phyloP scores from a whole-genome alignment of 106 monocot genomes.

The Posidonia australis region DNA sequence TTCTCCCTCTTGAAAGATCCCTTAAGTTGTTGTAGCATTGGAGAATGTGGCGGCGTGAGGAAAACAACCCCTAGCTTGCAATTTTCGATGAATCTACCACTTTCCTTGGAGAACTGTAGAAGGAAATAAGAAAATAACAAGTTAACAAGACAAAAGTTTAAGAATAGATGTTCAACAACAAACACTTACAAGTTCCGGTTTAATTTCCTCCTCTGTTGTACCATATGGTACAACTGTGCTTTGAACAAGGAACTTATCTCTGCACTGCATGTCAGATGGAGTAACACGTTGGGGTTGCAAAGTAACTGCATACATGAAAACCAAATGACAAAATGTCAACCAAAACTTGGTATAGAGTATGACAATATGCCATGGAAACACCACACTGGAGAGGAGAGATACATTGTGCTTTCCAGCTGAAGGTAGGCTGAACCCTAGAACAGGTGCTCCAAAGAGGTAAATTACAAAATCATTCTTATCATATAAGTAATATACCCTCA shows the following conservation, averaged over 20 bases:
- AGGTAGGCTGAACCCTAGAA: no score
- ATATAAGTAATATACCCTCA: no score
- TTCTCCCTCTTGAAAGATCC: conserved; percentile 34
- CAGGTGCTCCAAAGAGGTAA: no score
- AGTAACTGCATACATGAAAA: conserved; percentile 37
- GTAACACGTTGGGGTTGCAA: conserved; percentile 68
- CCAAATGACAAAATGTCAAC: neutral
- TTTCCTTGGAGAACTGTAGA: conserved; percentile 76
- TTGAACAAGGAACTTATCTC: conserved; percentile 91
- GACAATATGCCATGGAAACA: no score
- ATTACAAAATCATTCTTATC: no score
- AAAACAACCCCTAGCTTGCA: conserved; percentile 70
- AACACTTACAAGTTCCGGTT: conserved; percentile 47
- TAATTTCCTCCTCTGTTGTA: conserved; percentile 61
- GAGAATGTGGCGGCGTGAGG: conserved; percentile 57
- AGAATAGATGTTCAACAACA: neutral
- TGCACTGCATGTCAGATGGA: conserved; percentile 81
- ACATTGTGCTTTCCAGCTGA: no score
- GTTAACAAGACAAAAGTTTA: neutral
- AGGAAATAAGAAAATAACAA: conserved; percentile 1
- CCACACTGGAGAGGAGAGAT: no score
- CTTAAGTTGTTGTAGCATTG: conserved; percentile 38
- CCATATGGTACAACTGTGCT: conserved; percentile 68
- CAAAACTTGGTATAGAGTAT: neutral
- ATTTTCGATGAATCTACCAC: conserved; percentile 64